Percentiles rank a stretch among this genome's conserved stretches.
Evolutionary conservation across 805 yeast species (phyloP).

Genomic region (Suhomyces tanzawaensis): DNA sequence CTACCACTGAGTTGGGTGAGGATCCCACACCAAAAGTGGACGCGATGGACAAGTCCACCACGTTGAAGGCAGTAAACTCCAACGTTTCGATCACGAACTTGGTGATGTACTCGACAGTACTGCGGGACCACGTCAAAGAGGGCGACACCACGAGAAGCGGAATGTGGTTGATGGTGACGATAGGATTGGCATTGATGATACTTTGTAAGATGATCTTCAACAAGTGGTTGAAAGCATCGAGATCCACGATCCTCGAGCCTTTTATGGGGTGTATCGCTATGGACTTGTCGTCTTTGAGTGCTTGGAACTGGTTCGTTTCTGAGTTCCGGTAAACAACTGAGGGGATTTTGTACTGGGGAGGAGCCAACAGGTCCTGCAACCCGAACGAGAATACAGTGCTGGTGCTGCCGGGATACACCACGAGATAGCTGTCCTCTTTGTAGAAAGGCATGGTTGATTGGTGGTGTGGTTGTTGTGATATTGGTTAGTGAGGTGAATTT

Average conservation of each 20-base stretch:
- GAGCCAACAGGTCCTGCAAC: conserved; percentile 66
- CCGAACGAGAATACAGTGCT: conserved; percentile 79
- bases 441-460: conserved; percentile 37
- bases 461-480: conserved; percentile 1
- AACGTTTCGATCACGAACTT: conserved; percentile 72
- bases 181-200: conserved; percentile 35
- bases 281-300: conserved; percentile 30
- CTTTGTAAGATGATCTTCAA: conserved; percentile 45
- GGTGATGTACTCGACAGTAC: conserved; percentile 65
- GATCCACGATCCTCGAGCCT: conserved; percentile 61
- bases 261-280: conserved; percentile 60
- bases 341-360: conserved; percentile 77
- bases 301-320: conserved; percentile 34
- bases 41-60: conserved; percentile 67
- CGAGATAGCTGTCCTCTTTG: conserved; percentile 45
- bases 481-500: background rate
- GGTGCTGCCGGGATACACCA: conserved; percentile 78
- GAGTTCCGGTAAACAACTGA: conserved; percentile 62
- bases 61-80: conserved; percentile 68
- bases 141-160: conserved; percentile 71
- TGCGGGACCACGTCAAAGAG: conserved; percentile 61
- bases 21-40: conserved; percentile 72
- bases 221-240: conserved; percentile 68
- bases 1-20: conserved; percentile 63
- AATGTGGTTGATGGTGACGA: conserved; percentile 57